A percentile compares a stretch with the other conserved stretches of the same genome.
These are phyloP conservation scores for Angomonas deanei DNA, from an alignment of 208 protist genomes.

Conservation along the genomic window DNA sequence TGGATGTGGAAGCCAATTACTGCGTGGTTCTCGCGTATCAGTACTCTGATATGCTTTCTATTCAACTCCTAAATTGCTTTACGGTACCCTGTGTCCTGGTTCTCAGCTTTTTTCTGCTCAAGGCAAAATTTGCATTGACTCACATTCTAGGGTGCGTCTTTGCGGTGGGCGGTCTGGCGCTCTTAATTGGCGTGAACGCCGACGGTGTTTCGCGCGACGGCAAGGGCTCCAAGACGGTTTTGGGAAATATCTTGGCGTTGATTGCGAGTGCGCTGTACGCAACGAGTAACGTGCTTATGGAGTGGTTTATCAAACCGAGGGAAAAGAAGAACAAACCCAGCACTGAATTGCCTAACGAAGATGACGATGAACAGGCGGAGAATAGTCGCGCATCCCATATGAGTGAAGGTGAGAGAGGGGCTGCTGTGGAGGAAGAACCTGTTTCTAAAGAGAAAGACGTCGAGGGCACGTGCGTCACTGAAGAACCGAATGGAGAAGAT, in stretches of 20 bases:
- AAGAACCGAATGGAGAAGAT: not conserved
- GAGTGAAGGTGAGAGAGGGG: not conserved
- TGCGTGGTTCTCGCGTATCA: conserved; percentile 91
- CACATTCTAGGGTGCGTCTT: conserved; percentile 83
- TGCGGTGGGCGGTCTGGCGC: conserved; percentile 67
- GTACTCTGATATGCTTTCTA: conserved; percentile 90
- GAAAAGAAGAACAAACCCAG: not conserved
- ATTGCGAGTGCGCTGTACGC: conserved; percentile 75
- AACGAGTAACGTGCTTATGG: conserved; percentile 88
- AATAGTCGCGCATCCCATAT: not conserved
- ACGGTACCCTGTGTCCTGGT: conserved; percentile 91
- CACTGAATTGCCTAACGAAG: not conserved
- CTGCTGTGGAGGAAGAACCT: not conserved
- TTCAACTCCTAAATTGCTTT: conserved; percentile 89
- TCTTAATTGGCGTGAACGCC: conserved; percentile 75
- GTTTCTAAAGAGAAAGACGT: not conserved
- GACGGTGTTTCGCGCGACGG: conserved; percentile 43
- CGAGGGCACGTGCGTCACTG: not conserved
- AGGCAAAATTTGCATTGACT: conserved; percentile 63
- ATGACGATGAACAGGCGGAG: not conserved
- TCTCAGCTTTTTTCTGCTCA: conserved; percentile 82
- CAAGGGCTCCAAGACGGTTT: conserved; percentile 34
- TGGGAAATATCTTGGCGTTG: conserved; percentile 87
- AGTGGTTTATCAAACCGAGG: conserved; percentile 78
- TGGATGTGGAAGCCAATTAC: conserved; percentile 93